Percentiles rank a stretch among this genome's conserved stretches.
These are phyloP conservation scores for Chrysanthemum seticuspe DNA, from an alignment of 129 eudicot species.

Conservation along the genomic window DNA sequence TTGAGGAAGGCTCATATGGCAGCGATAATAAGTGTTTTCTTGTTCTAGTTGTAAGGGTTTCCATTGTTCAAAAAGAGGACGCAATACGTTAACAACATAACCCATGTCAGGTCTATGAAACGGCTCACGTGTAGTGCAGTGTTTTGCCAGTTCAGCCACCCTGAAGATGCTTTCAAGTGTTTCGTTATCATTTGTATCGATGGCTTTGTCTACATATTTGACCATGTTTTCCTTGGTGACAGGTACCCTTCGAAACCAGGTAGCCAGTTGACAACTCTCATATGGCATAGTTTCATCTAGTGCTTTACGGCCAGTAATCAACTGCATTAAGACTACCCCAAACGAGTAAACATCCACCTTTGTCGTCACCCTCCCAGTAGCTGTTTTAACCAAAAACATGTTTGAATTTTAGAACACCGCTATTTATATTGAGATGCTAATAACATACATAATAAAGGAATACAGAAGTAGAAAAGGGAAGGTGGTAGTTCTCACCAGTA, in stretches of 20 bases:
- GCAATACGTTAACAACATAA: slow-evolving; percentile 32
- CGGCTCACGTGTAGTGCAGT: slow-evolving; percentile 42
- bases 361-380: slow-evolving; percentile 46
- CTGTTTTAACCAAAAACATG: slow-evolving; percentile 15
- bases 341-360: slow-evolving; percentile 49
- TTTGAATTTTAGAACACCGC: too few species aligned
- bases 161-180: slow-evolving; percentile 35
- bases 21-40: slow-evolving; percentile 48
- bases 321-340: slow-evolving; percentile 49
- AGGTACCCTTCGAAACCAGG: slow-evolving; percentile 41
- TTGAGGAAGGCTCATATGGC: slow-evolving; percentile 59
- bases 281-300: slow-evolving; percentile 32
- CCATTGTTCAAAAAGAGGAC: slow-evolving; percentile 41
- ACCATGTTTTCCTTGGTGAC: slow-evolving; percentile 32
- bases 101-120: slow-evolving; percentile 47
- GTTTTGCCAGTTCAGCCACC: slow-evolving; percentile 52
- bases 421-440: background rate
- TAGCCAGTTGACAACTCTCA: slow-evolving; percentile 31
- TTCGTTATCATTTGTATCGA: slow-evolving; percentile 37
- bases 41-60: slow-evolving; percentile 33
- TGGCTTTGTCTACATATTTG: slow-evolving; percentile 24
- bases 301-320: slow-evolving; percentile 43
- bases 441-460: background rate
- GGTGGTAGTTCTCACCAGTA: slow-evolving; percentile 27
- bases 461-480: background rate